Evolutionary conservation across 1,139 yeast genomes (phyloP), one percentile per base, ranked within the genome.

Genomic region (Geotrichum carabidarum): DNA sequence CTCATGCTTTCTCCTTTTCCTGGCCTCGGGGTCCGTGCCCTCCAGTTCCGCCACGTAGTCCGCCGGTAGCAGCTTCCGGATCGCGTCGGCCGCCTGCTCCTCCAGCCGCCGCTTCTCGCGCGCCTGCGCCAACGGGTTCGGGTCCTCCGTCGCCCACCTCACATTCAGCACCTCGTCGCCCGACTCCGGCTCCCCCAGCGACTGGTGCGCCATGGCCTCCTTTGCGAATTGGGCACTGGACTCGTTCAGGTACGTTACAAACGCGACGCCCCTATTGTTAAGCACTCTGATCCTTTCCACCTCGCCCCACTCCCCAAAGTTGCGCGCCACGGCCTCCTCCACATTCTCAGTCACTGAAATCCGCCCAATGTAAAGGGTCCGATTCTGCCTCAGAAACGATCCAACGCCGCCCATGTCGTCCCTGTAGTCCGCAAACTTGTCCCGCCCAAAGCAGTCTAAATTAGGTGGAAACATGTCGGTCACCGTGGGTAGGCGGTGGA

Each of bases 391-490:
- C 61, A 80, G 77, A 65, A 91, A 83, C n/a, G 91, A 83, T 0
- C 98, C 99, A 1, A 89, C 86, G 22, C 98, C 99, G 45, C 86
- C 84, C 96, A 90, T 89, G 69, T 93, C 99, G 62, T 91, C 97
- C 60, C 90, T 75, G 66, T 88, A 88, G 45, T 82, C 86, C 0
- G 87, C 77, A 59, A 86, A 86, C 68, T 86, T 88, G 66, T 88
- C 96, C 56, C 99, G 74, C 0, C 98, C 98, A 74, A 93, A 93
- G 64, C 98, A 91, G 70, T 93, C 99, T 42, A 83, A 80, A 1
- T 89, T 83, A 11, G 83, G 79, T 0, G 83, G 76, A 56, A 74
- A 73, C 44, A 71, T 68, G 58, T 80, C 84, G 0, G 64, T 60
- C 5, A 74, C 77, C 0, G 67, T 69, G 0, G 99, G 99, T 14